These are phyloP conservation scores for Penicillium robsamsonii DNA, from an alignment of 495 filamentous ascomycete species.

Conservation along the genomic window DNA sequence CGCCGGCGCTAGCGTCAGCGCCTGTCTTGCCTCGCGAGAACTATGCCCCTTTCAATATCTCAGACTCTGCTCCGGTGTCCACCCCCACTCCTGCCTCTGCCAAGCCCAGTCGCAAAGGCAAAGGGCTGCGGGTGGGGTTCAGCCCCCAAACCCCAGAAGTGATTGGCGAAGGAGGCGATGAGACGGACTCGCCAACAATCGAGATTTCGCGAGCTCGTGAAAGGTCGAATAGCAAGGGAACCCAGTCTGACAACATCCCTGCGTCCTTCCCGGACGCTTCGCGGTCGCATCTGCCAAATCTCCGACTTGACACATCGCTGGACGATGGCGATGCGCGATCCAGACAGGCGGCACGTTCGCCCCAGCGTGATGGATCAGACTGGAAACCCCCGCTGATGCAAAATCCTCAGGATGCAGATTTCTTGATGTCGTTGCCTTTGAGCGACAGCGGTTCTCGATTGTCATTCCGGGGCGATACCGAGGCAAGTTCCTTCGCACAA, in stretches of 20 bases:
- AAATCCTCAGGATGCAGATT: slow-evolving; percentile 38
- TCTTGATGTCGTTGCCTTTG: slow-evolving; percentile 37
- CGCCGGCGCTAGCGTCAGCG: slow-evolving; percentile 1
- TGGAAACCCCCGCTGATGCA: slow-evolving; percentile 33
- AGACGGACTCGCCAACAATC: slow-evolving; percentile 63
- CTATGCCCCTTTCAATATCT: slow-evolving; percentile 21
- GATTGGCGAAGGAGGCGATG: slow-evolving; percentile 87
- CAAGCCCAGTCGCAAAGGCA: slow-evolving; percentile 41
- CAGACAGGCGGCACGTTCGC: slow-evolving; percentile 11
- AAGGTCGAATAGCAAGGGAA: slow-evolving; percentile 35
- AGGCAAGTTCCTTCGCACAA: slow-evolving; percentile 50
- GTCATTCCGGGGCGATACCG: slow-evolving; percentile 43
- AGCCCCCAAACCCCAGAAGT: slow-evolving; percentile 63
- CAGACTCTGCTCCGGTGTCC: slow-evolving; percentile 5
- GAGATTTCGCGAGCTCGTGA: slow-evolving; percentile 61
- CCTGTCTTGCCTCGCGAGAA: slow-evolving; percentile 13
- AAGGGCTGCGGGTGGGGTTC: slow-evolving; percentile 72
- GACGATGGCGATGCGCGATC: slow-evolving; percentile 24
- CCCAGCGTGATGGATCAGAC: slow-evolving; percentile 17
- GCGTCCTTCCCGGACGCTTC: slow-evolving; percentile 19
- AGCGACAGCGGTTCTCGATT: slow-evolving; percentile 38
- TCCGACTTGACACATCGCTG: slow-evolving; percentile 44
- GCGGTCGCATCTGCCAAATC: slow-evolving; percentile 20
- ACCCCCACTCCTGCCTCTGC: background rate
- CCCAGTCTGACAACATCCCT: slow-evolving; percentile 11